phyloP scores from a whole-genome alignment of 208 protist species.

The Acanthamoeba rhysodes region DNA sequence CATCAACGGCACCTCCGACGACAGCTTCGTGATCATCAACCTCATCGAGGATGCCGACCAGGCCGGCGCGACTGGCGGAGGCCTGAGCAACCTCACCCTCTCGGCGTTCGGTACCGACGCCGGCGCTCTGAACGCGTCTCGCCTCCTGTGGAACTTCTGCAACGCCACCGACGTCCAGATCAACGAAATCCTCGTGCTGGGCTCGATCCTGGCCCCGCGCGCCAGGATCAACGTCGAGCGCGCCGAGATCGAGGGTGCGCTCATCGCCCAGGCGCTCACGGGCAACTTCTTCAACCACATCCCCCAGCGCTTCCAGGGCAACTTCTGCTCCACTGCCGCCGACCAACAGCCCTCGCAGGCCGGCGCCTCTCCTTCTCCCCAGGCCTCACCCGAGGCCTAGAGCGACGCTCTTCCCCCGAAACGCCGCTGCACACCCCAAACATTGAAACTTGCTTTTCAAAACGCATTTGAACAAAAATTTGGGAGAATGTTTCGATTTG shows the following conservation, averaged over 20 bases:
- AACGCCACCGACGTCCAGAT: background rate
- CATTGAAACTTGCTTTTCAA: too few relatives aligned
- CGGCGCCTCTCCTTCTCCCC: background rate
- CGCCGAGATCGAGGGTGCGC: conserved; percentile 15
- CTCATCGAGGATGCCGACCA: background rate
- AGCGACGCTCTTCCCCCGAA: too few relatives aligned
- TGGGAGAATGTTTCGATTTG: too few relatives aligned
- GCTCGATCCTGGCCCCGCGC: background rate
- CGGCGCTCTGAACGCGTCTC: background rate
- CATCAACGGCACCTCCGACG: background rate
- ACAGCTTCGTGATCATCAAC: conserved; percentile 12
- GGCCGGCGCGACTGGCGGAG: background rate
- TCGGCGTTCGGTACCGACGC: background rate
- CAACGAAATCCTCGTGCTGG: background rate
- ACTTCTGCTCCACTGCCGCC: conserved; percentile 1
- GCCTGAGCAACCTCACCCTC: background rate
- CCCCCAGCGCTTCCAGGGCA: background rate
- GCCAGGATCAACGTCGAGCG: background rate
- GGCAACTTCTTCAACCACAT: conserved; percentile 37
- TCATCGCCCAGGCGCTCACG: background rate
- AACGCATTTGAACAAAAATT: too few relatives aligned
- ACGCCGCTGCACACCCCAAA: too few relatives aligned
- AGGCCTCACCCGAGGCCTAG: background rate
- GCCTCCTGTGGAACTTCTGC: conserved; percentile 43
- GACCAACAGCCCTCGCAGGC: background rate